phyloP scores from a whole-genome alignment of 768 basidiomycete genomes.

The Clitopilus hobsonii region DNA sequence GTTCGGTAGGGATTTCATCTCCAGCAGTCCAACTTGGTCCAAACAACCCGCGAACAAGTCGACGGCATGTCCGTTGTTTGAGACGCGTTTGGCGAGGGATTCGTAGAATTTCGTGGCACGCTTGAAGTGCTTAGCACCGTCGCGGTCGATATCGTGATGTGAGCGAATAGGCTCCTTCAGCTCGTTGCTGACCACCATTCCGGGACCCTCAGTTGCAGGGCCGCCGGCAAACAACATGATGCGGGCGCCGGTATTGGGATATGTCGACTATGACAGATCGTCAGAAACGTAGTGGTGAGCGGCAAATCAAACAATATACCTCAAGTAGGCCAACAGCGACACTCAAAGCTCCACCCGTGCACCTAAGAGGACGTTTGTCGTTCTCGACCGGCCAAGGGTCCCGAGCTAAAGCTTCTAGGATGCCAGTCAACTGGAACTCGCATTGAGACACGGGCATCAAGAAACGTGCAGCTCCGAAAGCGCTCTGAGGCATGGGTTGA shows the following conservation, averaged over 20 bases:
- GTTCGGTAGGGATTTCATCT: conserved; percentile 96
- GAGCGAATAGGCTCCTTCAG: conserved; percentile 96
- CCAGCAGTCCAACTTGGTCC: conserved; percentile 94
- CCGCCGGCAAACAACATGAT: conserved; percentile 97
- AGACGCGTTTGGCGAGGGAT: conserved; percentile 85
- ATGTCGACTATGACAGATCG: conserved; percentile 53
- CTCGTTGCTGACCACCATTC: conserved; percentile 94
- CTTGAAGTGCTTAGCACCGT: conserved; percentile 96
- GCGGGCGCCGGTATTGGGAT: conserved; percentile 92
- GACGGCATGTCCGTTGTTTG: conserved; percentile 91
- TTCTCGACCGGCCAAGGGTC: conserved; percentile 98
- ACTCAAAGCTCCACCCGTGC: conserved; percentile 91
- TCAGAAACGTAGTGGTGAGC: not conserved
- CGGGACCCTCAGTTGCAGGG: conserved; percentile 93
- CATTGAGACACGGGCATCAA: conserved; percentile 86
- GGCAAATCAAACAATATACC: conserved; percentile 30
- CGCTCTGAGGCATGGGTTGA: conserved; percentile 73
- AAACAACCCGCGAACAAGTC: conserved; percentile 97
- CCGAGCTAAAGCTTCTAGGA: conserved; percentile 80
- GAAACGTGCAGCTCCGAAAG: conserved; percentile 87
- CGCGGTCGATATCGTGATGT: conserved; percentile 97
- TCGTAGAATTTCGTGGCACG: conserved; percentile 98
- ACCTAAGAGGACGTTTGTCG: conserved; percentile 88
- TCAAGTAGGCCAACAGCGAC: conserved; percentile 93
- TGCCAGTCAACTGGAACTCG: conserved; percentile 94